Base-by-base conservation (phyloP, 306 rosid species). In the Morella rubra region DNA sequence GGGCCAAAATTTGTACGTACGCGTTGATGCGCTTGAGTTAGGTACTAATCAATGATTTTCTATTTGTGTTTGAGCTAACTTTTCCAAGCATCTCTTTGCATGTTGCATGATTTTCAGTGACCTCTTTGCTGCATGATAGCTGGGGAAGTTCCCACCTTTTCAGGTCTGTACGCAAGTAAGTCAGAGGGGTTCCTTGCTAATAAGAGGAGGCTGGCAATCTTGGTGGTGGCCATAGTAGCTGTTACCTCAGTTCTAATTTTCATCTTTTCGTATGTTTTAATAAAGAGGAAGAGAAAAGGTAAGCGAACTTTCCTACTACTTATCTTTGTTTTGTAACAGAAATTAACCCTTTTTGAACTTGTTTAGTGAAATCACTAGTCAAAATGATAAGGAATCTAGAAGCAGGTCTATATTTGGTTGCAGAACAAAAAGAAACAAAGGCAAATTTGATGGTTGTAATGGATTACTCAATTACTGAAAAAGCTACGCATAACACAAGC, bases 1-100 rank as follows among this genome's bases (percentile, higher is more conserved):
- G 8, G 50, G 61, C 85, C 13, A 56, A 71, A 8, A 78, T 46
- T 60, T 60, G 66, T 60, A 60, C 67, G 67, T 60, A 27, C n/a
- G 67, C 5, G 67, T 27, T 0, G 67, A 60, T 60, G 44, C 67
- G 3, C 3, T 27, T 4, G 67, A 60, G 5, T 60, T 60, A 60
- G 67, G 44, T 24, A 12, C 37, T 58, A 9, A 16, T 8, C 64
- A 22, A 58, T 53, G 15, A 18, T 53, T 24, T 24, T 24, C 27
- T 24, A 24, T 24, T 24, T 24, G 27, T 1, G 27, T 24, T 24
- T 24, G 27, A 24, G 27, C 27, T 24, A 24, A 24, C 8, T n/a
- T 54, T 0, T 54, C n/a, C 19, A 14, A 46, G 9, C 50, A 46
- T 18, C 5, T 54, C 16, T 16, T 54, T 14, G 16, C 5, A 16